Evolutionary conservation across 2,329 filamentous ascomycete species (phyloP).

Genomic region (Neurospora crassa): DNA sequence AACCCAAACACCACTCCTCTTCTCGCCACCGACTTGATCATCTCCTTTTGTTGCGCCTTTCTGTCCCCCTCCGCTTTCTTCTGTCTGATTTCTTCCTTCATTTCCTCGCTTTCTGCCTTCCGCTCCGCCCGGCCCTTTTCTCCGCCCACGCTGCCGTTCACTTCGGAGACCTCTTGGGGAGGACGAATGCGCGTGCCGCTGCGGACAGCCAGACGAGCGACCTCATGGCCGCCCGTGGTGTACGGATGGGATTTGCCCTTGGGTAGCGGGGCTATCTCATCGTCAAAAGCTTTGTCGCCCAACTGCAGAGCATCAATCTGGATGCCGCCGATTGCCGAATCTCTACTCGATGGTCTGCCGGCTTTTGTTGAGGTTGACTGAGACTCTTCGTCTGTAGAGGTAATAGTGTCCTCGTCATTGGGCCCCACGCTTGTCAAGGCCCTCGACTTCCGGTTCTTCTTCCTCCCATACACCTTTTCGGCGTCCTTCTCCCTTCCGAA

Average conservation of each 20-base stretch:
- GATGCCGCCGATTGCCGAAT: neutral
- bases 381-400: neutral
- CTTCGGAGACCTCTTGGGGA: conserved; percentile 32
- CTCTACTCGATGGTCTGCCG: neutral
- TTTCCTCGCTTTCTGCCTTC: conserved; percentile 33
- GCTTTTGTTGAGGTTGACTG: neutral
- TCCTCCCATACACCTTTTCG: conserved; percentile 32
- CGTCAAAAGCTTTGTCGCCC: conserved; percentile 1
- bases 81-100: conserved; percentile 40
- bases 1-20: conserved; percentile 49
- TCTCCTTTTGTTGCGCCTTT: conserved; percentile 38
- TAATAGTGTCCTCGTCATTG: conserved; percentile 21
- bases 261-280: conserved; percentile 24
- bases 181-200: conserved; percentile 28
- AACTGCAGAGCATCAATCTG: neutral
- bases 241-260: conserved; percentile 3
- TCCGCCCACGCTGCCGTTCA: conserved; percentile 47
- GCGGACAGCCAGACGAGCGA: conserved; percentile 22
- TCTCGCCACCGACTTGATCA: conserved; percentile 53
- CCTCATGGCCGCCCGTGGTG: conserved; percentile 31
- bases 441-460: conserved; percentile 34
- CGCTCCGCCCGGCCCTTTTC: conserved; percentile 38
- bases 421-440: neutral
- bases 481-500: conserved; percentile 37
- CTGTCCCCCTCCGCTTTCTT: conserved; percentile 40